A percentile compares a stretch with the other conserved stretches of the same genome.
phyloP scores from a whole-genome alignment of 176 grass and related monocot genomes.

The Triticum turgidum region DNA sequence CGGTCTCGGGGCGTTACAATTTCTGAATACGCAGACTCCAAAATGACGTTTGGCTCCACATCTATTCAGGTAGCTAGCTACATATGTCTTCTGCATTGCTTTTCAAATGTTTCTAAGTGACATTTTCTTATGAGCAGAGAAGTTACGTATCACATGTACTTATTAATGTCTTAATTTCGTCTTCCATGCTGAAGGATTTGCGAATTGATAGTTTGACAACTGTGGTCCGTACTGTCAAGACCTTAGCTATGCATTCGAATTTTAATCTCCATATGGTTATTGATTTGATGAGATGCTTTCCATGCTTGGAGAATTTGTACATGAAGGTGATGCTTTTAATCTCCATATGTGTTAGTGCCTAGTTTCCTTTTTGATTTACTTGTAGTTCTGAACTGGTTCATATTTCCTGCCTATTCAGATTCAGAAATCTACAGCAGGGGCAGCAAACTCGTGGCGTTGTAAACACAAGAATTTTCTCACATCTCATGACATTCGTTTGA shows the following conservation, averaged over 20 bases:
- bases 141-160: not conserved
- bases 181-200: not conserved
- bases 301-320: conserved; percentile 23
- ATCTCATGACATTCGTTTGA: conserved; percentile 7
- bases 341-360: not conserved
- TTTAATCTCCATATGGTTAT: not conserved
- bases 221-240: not conserved
- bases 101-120: not conserved
- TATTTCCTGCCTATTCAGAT: not conserved
- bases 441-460: not conserved
- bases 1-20: too few relatives aligned
- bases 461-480: not conserved
- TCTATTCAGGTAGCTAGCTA: not conserved
- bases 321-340: not conserved
- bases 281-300: conserved; percentile 13
- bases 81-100: not conserved
- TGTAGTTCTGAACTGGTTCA: not conserved
- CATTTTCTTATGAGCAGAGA: not conserved
- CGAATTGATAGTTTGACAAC: not conserved
- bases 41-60: not conserved
- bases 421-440: not conserved
- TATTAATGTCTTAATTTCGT: not conserved
- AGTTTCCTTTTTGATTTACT: not conserved
- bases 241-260: not conserved
- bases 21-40: not conserved